Conservation (phyloP, 495 filamentous ascomycete species). For the Aspergillus bertholletiae region DNA sequence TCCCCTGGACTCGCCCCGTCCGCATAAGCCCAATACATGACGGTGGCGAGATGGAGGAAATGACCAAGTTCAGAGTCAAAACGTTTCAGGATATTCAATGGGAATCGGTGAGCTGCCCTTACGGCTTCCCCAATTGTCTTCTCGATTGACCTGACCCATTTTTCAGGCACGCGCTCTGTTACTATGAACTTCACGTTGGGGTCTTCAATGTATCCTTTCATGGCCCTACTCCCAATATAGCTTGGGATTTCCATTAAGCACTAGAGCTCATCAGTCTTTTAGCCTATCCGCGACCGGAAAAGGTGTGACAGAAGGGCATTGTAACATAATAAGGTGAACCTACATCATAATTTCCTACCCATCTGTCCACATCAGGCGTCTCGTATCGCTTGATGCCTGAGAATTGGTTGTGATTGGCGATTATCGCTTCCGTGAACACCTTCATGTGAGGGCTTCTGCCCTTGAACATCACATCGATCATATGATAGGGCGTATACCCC, state of each 20-base stretch:
- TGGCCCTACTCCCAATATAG: conserved; percentile 11
- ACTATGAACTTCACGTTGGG: conserved; percentile 29
- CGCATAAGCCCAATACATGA: conserved; percentile 9
- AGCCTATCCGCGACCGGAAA: background rate
- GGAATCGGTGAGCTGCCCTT: conserved; percentile 6
- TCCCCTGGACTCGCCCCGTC: conserved; percentile 2
- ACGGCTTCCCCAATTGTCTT: conserved; percentile 12
- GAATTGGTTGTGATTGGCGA: conserved; percentile 10
- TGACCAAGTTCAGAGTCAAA: conserved; percentile 13
- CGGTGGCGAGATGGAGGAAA: conserved; percentile 12
- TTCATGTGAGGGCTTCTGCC: conserved; percentile 14
- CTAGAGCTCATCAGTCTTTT: background rate
- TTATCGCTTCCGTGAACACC: conserved; percentile 16
- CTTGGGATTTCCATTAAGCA: conserved; percentile 21
- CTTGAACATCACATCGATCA: conserved; percentile 12
- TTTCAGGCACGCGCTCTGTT: conserved; percentile 20
- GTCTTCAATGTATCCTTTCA: conserved; percentile 17
- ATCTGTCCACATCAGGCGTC: conserved; percentile 16
- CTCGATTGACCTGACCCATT: conserved; percentile 22
- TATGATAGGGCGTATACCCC: conserved; percentile 21
- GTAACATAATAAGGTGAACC: background rate
- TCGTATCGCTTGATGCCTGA: conserved; percentile 16
- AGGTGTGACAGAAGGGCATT: background rate
- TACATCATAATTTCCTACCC: conserved; percentile 22
- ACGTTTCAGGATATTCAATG: conserved; percentile 20